Conservation (phyloP, 2,329 filamentous ascomycete genomes). For the Pleurostoma richardsiae region DNA sequence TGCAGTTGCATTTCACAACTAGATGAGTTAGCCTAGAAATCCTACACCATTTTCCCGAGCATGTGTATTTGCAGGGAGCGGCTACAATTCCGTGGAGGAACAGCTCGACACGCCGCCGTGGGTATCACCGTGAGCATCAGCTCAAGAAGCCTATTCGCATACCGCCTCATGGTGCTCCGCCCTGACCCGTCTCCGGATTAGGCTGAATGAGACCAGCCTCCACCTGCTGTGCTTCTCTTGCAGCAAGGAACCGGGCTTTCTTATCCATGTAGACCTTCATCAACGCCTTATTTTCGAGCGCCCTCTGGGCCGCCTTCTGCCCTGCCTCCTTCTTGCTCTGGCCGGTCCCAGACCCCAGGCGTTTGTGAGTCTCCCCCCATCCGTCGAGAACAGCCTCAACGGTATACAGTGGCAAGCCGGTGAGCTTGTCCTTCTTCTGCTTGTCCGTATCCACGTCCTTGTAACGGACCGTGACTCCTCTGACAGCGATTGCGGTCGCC, state of each 20-base stretch:
- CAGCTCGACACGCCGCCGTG: too few species aligned
- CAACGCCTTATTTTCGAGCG: constrained; percentile 62
- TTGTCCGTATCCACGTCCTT: constrained; percentile 25
- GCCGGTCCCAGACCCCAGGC: constrained; percentile 59
- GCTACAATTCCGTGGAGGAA: too few species aligned
- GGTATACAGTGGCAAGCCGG: constrained; percentile 52
- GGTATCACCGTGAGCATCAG: too few species aligned
- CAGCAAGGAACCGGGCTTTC: constrained; percentile 37
- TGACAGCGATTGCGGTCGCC: not conserved
- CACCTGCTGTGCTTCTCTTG: constrained; percentile 13
- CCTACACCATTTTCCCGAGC: too few species aligned
- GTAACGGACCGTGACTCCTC: not conserved
- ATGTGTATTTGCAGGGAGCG: too few species aligned
- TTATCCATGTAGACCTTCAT: constrained; percentile 44
- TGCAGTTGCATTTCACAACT: too few species aligned
- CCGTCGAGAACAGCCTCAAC: constrained; percentile 63
- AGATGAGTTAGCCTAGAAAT: too few species aligned
- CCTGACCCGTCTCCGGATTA: too few species aligned
- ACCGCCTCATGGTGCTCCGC: too few species aligned
- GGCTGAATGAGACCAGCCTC: too few species aligned
- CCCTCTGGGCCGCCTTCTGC: constrained; percentile 57
- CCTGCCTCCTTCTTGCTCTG: constrained; percentile 67
- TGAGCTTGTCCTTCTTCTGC: constrained; percentile 47
- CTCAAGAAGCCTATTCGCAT: too few species aligned
- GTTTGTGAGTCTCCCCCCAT: constrained; percentile 59